Conservation (phyloP, 2,329 filamentous ascomycete genomes). For the Microsporum ferrugineum region DNA sequence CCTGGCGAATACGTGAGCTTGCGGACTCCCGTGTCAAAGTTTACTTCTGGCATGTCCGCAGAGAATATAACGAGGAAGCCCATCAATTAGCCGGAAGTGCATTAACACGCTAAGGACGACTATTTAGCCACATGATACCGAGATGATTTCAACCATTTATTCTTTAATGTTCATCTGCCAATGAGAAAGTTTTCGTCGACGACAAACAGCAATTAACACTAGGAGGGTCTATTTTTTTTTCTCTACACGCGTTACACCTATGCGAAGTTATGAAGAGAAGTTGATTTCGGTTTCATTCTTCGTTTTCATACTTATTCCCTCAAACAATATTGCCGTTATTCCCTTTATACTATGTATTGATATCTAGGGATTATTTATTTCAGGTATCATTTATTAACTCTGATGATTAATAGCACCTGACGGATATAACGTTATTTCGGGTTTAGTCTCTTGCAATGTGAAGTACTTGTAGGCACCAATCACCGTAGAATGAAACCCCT, state of each 20-base stretch:
- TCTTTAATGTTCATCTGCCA: neutral
- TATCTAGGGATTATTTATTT: no score
- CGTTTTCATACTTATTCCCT: no score
- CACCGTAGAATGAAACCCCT: no score
- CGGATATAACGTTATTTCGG: no score
- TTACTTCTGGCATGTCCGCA: slow-evolving; percentile 21
- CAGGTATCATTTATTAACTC: no score
- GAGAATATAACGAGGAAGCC: slow-evolving; percentile 14
- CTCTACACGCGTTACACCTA: neutral
- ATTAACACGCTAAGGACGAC: neutral
- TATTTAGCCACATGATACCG: neutral
- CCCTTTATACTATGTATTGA: no score
- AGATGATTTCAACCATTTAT: neutral
- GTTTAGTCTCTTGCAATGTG: no score
- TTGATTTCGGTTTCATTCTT: no score
- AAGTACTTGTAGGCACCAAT: no score
- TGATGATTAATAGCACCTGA: no score
- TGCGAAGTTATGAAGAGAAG: no score
- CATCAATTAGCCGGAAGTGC: neutral
- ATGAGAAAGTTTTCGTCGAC: neutral
- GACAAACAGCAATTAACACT: neutral
- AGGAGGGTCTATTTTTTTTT: neutral
- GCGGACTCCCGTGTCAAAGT: slow-evolving; percentile 16
- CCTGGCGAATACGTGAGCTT: slow-evolving; percentile 15
- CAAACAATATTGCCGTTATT: no score